Evolutionary conservation across 345 rosid species (phyloP), one percentile per base, ranked within the genome.

Genomic region (Brassica nigra): DNA sequence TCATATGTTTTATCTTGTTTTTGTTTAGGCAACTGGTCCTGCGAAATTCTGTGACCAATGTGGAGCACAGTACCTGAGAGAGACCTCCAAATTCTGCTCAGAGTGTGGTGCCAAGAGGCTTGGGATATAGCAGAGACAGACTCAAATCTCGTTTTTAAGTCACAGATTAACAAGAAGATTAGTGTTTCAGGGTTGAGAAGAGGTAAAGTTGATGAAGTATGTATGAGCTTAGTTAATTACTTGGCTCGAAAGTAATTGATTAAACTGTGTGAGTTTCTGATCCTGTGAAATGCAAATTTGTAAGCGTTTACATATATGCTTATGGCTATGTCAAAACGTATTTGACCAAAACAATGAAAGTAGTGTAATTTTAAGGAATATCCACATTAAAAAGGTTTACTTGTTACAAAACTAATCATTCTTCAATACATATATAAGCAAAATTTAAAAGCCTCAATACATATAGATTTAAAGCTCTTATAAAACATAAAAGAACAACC

Each of bases 41-140:
- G 27, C 27, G 27, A 23, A 23, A 23, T 23, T 23, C 27, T 23
- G 27, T 23, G 27, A 23, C 27, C 27, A 92, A 84, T 92, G 99
- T 75, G 97, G 99, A 9, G 86, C 92, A 20, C 89, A 85, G 36
- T 95, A 92, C 76, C 15, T 89, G 52, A 89, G 97, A 84, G 98
- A 94, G 72, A 90, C 95, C 55, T 94, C 97, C 29, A 92, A 94
- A 77, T 94, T 90, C 86, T 94, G 98, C 84, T 92, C 97, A 0
- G 97, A 92, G 81, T 94, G 98, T 57, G 98, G 98, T 8, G 70
- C 87, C 29, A 94, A 94, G 86, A 87, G 98, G 80, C 78, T 90
- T 75, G 98, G 98, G 77, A 86, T 82, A 2, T 91, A 85, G 75
- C 42, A 2, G 20, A 36, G 23, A 62, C 8, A 70, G 0, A 77